phyloP scores from a whole-genome alignment of 352 stramenopile genomes.

The Phytophthora sp. region DNA sequence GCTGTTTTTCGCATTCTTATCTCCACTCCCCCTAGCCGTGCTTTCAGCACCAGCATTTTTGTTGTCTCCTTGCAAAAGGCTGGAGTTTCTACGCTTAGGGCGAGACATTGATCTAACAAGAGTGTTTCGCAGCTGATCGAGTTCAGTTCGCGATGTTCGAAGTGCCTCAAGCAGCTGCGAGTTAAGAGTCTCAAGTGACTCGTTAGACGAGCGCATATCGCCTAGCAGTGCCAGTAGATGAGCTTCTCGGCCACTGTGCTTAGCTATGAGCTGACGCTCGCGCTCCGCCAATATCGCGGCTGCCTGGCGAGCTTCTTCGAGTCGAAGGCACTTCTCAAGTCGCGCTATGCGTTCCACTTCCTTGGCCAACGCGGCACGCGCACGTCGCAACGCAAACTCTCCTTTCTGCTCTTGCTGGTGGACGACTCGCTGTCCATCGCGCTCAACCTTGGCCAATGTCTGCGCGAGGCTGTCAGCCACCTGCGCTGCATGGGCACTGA shows the following conservation, averaged over 20 bases:
- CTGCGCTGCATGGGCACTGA: slow-evolving; percentile 41
- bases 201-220: slow-evolving; percentile 56
- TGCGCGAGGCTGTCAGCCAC: slow-evolving; percentile 45
- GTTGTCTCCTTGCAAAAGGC: neutral
- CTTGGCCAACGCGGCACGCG: slow-evolving; percentile 56
- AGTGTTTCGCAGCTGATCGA: slow-evolving; percentile 61
- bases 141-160: slow-evolving; percentile 42
- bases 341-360: slow-evolving; percentile 66
- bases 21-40: neutral
- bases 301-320: slow-evolving; percentile 60
- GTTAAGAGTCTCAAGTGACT: slow-evolving; percentile 57
- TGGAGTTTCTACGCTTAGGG: slow-evolving; percentile 20
- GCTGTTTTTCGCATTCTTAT: slow-evolving; percentile 20
- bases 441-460: slow-evolving; percentile 43
- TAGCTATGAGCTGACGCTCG: slow-evolving; percentile 44
- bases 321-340: slow-evolving; percentile 68
- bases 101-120: slow-evolving; percentile 36
- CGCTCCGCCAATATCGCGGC: slow-evolving; percentile 53
- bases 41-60: slow-evolving; percentile 4
- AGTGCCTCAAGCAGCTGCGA: slow-evolving; percentile 60
- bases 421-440: slow-evolving; percentile 39
- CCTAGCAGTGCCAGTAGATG: slow-evolving; percentile 53
- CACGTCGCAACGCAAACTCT: slow-evolving; percentile 59
- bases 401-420: slow-evolving; percentile 52
- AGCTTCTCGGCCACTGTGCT: slow-evolving; percentile 49